Evolutionary conservation across 257 asterid species (phyloP).

Genomic region (Nicotiana obtusifolia): DNA sequence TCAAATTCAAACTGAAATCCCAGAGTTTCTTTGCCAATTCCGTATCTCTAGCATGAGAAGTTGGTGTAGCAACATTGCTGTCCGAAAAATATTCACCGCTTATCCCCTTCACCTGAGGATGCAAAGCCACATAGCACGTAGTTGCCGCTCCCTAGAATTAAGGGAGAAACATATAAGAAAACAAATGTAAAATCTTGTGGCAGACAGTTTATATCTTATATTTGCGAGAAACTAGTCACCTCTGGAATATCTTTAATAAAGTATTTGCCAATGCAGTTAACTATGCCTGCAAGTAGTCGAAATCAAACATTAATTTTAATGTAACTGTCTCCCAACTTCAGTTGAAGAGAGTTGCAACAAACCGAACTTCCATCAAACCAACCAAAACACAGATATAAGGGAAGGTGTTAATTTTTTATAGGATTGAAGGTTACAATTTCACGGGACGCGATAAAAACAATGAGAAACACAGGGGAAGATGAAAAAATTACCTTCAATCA

Average conservation of each 20-base stretch:
- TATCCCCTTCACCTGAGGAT: constrained; percentile 31
- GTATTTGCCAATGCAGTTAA: constrained; percentile 13
- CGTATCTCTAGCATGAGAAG: constrained; percentile 22
- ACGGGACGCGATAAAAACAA: background rate
- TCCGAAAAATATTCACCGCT: constrained; percentile 32
- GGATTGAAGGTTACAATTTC: background rate
- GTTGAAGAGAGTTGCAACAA: no score
- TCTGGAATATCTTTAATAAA: constrained; percentile 12
- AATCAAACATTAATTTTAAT: background rate
- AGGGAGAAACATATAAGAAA: background rate
- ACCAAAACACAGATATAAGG: no score
- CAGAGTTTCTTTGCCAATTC: constrained; percentile 30
- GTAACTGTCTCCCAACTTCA: no score
- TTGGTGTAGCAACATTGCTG: constrained; percentile 24
- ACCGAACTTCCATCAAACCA: no score
- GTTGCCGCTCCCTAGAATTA: constrained; percentile 36
- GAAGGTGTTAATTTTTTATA: no score
- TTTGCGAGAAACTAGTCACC: background rate
- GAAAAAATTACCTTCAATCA: constrained; percentile 11
- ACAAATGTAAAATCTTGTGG: background rate
- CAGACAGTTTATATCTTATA: background rate
- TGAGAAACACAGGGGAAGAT: background rate
- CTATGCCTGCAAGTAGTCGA: constrained; percentile 1
- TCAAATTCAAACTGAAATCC: constrained; percentile 27
- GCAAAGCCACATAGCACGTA: constrained; percentile 35